Evolutionary conservation across 108 stramenopile species (phyloP), one percentile per base, ranked within the genome.

Genomic region (Stephanodiscus triporus): DNA sequence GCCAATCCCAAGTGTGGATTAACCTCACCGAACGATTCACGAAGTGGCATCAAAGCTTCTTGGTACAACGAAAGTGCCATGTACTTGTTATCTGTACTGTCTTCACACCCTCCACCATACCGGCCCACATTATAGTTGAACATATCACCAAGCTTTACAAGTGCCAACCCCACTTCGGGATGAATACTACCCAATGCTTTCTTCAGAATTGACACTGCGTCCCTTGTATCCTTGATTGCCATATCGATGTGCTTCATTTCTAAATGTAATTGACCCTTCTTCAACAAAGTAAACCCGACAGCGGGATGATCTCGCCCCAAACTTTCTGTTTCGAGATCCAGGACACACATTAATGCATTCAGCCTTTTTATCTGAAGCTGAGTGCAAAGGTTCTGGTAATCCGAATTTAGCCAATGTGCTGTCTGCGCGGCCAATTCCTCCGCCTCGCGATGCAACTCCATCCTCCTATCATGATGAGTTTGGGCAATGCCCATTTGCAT

Each of bases 401-500:
- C 62, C 2, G 51, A 27, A 55, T 23, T 26, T 9, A 47, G 54
- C 32, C 37, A 27, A 30, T 71, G 4, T 19, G 22, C 36, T n/a
- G 19, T 67, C 55, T 55, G 24, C 17, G 66, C 53, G 32, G 62
- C 69, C 27, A 81, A 50, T 29, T 72, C 53, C n/a, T 75, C 74
- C 9, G 45, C 80, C 43, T 70, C 73, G 2, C 16, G 7, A 53
- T 81, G 80, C 70, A 81, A 67, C 38, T 75, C 80, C 45, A 65
- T 50, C 19, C 80, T 74, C 34, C 54, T 68, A 3, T 70, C 55
- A 30, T 63, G 64, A 24, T 70, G 60, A 11, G 70, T 70, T 58
- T 71, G 50, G 10, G 80, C 80, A 40, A 81, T 81, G 13, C 80
- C 69, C 70, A 81, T 66, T 50, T 81, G 74, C 74, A 81, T 75